Evolutionary conservation across 306 rosid genomes (phyloP).

Genomic region (Pueraria montana): DNA sequence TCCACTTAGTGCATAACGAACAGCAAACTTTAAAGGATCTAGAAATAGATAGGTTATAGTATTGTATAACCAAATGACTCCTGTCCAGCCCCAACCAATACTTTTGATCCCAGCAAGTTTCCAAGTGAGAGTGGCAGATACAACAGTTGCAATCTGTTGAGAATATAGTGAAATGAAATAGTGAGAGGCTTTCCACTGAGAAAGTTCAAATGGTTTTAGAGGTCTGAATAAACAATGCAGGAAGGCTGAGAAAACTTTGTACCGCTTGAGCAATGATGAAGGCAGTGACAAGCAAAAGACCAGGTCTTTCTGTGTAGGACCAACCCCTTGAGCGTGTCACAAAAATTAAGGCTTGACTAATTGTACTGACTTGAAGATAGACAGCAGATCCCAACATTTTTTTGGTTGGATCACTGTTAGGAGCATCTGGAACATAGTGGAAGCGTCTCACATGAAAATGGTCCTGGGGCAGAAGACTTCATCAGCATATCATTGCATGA

Average conservation of each 20-base stretch:
- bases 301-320: slow-evolving; percentile 80
- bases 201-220: slow-evolving; percentile 15
- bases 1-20: slow-evolving; percentile 76
- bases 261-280: slow-evolving; percentile 79
- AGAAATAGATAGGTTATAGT: slow-evolving; percentile 60
- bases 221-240: background rate
- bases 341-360: slow-evolving; percentile 79
- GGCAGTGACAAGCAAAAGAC: slow-evolving; percentile 66
- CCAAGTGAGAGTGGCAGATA: slow-evolving; percentile 67
- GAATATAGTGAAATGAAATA: slow-evolving; percentile 13
- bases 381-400: slow-evolving; percentile 67
- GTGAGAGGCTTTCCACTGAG: slow-evolving; percentile 18
- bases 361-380: slow-evolving; percentile 81
- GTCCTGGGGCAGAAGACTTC: slow-evolving; percentile 49
- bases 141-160: slow-evolving; percentile 68
- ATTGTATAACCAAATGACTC: slow-evolving; percentile 73
- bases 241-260: slow-evolving; percentile 21
- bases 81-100: slow-evolving; percentile 80
- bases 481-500: background rate
- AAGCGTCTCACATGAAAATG: slow-evolving; percentile 56
- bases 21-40: slow-evolving; percentile 82
- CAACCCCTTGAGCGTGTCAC: slow-evolving; percentile 80
- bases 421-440: background rate
- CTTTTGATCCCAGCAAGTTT: slow-evolving; percentile 57
- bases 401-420: slow-evolving; percentile 3